Percentiles rank a stretch among this genome's conserved stretches.
Conservation (phyloP, 371 early-diverging fungal species). For the Mortierella sp. region DNA sequence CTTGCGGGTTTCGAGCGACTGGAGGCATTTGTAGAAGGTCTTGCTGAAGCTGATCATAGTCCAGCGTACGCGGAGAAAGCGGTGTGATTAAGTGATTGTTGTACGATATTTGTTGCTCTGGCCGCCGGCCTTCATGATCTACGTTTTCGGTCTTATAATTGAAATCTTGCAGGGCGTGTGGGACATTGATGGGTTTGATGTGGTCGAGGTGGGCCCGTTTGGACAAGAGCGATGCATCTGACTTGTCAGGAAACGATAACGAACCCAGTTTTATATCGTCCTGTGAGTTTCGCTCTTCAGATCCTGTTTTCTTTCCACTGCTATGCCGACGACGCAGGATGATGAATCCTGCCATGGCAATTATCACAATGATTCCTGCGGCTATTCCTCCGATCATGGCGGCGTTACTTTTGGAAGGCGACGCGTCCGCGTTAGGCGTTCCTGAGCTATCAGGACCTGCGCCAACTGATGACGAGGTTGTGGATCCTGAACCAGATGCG, state of each 20-base stretch:
- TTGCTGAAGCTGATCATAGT: neutral
- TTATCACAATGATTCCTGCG: neutral
- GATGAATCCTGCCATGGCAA: neutral
- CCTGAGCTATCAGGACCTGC: neutral
- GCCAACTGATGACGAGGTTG: too few relatives aligned
- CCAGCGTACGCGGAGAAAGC: too few relatives aligned
- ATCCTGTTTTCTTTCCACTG: neutral
- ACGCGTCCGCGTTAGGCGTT: neutral
- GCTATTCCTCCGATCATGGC: neutral
- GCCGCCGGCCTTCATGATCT: too few relatives aligned
- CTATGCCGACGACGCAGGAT: neutral
- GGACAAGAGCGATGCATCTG: too few relatives aligned
- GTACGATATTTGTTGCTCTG: too few relatives aligned
- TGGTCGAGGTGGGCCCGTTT: too few relatives aligned
- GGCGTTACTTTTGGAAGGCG: neutral
- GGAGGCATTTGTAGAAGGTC: neutral
- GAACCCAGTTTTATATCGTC: neutral
- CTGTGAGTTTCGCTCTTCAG: neutral
- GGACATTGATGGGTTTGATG: too few relatives aligned
- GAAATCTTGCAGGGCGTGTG: too few relatives aligned
- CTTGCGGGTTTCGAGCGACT: neutral
- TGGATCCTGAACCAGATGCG: too few relatives aligned
- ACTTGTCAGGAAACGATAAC: neutral
- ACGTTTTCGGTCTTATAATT: too few relatives aligned
- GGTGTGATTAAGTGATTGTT: too few relatives aligned